Base-by-base conservation (phyloP, 805 yeast genomes). In the Sugiyamaella qingdaonensis region DNA sequence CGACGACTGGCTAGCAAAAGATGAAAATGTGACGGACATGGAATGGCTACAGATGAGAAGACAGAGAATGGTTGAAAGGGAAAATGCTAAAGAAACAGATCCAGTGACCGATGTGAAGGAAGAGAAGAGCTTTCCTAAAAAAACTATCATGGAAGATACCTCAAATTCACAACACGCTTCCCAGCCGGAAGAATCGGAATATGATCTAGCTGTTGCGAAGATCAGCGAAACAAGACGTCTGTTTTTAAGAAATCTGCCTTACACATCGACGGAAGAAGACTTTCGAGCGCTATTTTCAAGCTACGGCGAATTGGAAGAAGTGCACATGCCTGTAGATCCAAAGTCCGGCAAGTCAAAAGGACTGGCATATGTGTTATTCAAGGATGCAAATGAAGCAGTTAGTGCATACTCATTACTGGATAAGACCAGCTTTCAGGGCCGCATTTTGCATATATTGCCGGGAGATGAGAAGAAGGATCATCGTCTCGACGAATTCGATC, bases 271-370 rank as follows among this genome's bases (percentile, higher is more conserved):
- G 0, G 97, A 91, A 65, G 80, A 79, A 0, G 98, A 94, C 51
- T 85, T 91, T 66, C 70, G 73, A 32, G 71, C 76, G 1, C 72
- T 90, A 21, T 91, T 94, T 63, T 57, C 75, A 4, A 66, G 73
- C 2, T 94, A 72, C 66, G 99, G 99, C 9, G 71, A 72, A 4
- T 67, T 90, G 36, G 88, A 84, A 58, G 98, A 94, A 70, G 96
- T 89, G 1, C 99, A 94, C 68, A 75, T 94, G 61, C 97, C 99
- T 0, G 68, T 90, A 35, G 98, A 92, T 65, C 85, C 95, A 2
- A 80, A 94, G 71, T 88, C 95, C 0, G 95, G 95, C 10, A 80
- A 82, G 61, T 85, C 96, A 1, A 94, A 94, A 69, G 99, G 99
- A 0, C 88, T 89, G 68, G 96, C 94, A 0, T 91, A 91, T 64